Base-by-base conservation (phyloP, 306 rosid genomes). In the Geum urbanum region DNA sequence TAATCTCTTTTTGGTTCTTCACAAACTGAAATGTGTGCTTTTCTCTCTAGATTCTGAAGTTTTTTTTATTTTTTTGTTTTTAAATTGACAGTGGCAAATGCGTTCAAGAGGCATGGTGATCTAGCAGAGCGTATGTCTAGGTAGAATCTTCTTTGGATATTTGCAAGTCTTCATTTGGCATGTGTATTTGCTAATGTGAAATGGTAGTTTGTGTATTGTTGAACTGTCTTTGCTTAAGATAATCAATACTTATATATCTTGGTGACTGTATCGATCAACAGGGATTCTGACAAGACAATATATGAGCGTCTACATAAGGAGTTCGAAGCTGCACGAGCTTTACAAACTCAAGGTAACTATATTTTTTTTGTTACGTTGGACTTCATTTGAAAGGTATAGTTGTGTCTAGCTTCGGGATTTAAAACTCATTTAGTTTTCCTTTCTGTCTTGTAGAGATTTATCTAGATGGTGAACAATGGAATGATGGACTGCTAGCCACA, bases 401-500 rank as follows among this genome's bases (percentile, higher is more conserved):
- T 53, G 49, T 1, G 45, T 9, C 64, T 61, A 52, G 51, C 40
- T 45, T 69, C 63, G 14, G 43, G 22, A 3, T 32, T 32, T 32
- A 32, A 32, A 32, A 32, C 37, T 32, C 37, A 32, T 32, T 24
- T 32, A 32, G 37, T 3, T 32, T 32, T 7, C 35, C 6, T 66
- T 72, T 16, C 78, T 56, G 46, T 66, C 5, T 49, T 72, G 74
- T 69, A 91, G 99, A 88, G 86, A 76, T 80, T 63, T 63, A 24
- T 77, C 80, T 94, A 69, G 92, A 86, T 22, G 96, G 88, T 37
- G 96, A 91, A 72, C 83, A 86, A 39, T 88, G 97, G 99, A 94
- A 91, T 83, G 97, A 94, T 84, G 99, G 96, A 57, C 85, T 89
- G 54, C 79, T 94, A 51, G 97, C 96, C 69, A 94, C 97, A 75